phyloP scores from a whole-genome alignment of 108 stramenopile species.

The Cyclotella sp. region DNA sequence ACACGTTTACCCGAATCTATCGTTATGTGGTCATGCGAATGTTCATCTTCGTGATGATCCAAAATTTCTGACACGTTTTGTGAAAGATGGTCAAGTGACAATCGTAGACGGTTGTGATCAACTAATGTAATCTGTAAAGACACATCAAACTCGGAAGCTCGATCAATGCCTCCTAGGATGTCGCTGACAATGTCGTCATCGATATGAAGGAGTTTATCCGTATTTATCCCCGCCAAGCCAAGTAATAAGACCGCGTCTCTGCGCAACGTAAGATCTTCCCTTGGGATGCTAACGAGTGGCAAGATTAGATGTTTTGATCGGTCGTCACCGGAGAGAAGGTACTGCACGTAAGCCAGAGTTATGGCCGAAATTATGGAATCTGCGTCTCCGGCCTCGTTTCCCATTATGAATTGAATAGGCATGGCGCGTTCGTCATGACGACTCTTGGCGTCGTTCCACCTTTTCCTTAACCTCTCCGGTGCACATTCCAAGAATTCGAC shows the following conservation, averaged over 20 bases:
- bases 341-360: slow-evolving; percentile 57
- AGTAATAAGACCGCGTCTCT: slow-evolving; percentile 44
- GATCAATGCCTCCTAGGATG: not conserved
- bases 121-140: slow-evolving; percentile 58
- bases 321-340: not conserved
- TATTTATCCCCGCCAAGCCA: slow-evolving; percentile 35
- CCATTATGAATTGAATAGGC: slow-evolving; percentile 41
- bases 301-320: not conserved
- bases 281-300: slow-evolving; percentile 40
- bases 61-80: slow-evolving; percentile 58
- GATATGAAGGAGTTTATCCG: slow-evolving; percentile 26
- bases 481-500: slow-evolving; percentile 16
- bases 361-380: slow-evolving; percentile 81
- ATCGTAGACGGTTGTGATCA: slow-evolving; percentile 73
- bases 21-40: slow-evolving; percentile 52
- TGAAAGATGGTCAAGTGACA: slow-evolving; percentile 28
- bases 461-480: not conserved
- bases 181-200: slow-evolving; percentile 37
- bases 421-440: not conserved
- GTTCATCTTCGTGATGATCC: slow-evolving; percentile 85
- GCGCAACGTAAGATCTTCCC: slow-evolving; percentile 38
- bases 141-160: not conserved
- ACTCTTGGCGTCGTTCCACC: not conserved
- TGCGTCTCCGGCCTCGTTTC: slow-evolving; percentile 88
- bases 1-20: slow-evolving; percentile 40